phyloP scores from a whole-genome alignment of 2,329 filamentous ascomycete species.

The Coniochaeta prunicola region DNA sequence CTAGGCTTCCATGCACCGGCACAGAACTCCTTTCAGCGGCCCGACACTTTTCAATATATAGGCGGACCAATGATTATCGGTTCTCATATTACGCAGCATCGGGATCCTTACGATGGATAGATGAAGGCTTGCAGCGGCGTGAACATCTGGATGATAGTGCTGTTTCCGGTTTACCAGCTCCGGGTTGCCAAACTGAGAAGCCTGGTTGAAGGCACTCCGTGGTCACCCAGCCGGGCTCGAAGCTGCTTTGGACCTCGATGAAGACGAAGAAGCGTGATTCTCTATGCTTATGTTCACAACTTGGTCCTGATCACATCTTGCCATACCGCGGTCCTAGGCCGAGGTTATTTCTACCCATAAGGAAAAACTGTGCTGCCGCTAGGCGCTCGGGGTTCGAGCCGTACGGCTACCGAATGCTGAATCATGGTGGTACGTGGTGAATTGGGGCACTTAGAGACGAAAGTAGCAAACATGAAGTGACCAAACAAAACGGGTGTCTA shows the following conservation, averaged over 20 bases:
- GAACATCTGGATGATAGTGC: background rate
- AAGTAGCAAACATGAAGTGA: background rate
- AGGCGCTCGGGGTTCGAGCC: too few species aligned
- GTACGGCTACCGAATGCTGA: too few species aligned
- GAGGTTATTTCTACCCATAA: too few species aligned
- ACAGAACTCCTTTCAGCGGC: background rate
- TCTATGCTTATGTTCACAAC: too few species aligned
- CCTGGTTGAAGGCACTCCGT: background rate
- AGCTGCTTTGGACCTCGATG: too few species aligned
- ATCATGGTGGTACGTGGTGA: background rate
- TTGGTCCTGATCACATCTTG: too few species aligned
- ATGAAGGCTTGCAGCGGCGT: background rate
- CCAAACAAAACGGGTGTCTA: background rate
- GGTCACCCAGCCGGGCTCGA: background rate
- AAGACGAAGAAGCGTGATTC: too few species aligned
- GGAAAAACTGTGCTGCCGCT: too few species aligned
- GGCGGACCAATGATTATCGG: background rate
- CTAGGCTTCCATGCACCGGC: background rate
- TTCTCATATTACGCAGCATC: background rate
- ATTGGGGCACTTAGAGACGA: background rate
- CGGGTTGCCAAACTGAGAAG: background rate
- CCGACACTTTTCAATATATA: background rate
- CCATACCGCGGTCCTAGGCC: too few species aligned
- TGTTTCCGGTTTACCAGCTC: background rate
- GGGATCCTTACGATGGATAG: background rate